Base-by-base conservation (phyloP, 495 filamentous ascomycete species). In the Glarea lozoyensis region DNA sequence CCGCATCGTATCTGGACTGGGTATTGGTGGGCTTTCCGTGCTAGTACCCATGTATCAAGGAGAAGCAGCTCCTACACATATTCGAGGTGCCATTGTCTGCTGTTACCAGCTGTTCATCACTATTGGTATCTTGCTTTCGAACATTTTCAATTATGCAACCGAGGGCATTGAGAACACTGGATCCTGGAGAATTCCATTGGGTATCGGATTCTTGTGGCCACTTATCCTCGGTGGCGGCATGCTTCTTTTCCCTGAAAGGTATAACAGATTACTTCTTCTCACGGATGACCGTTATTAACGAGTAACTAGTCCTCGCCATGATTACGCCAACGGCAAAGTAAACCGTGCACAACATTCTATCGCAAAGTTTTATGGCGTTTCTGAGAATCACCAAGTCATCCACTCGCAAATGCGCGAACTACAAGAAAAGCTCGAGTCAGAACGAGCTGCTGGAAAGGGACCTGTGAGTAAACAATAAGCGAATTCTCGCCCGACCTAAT, bases 31-130 rank as follows among this genome's bases (percentile, higher is more conserved):
- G 42, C 70, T 90, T 16, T 89, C 81, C 13, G 80, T 18, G 3
- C 34, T 30, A 58, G 80, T 94, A 44, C 88, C 82, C n/a, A 66
- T 86, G 1, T 94, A 93, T 66, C 85, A 90, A 61, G 88, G 84
- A 31, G 86, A 90, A 60, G 87, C 83, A 6, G 79, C 84, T 62
- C 71, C 88, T 2, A 83, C 84, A 56, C 89, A 86, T 80, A 84
- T 94, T 48, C 81, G 88, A 57, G 88, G 88, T 58, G 76, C 81
- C 30, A 81, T 93, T 45, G 86, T 93, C 25, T 83, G 86, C 39
- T 76, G 76, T 9, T 94, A 93, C 54, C 88, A 94, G 62, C 71
- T 87, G 35, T 82, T 82, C 37, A 93, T 93, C 61, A 93, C 87
- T 29, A 67, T 92, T 20, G 88, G 88, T 51, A 67, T 93, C n/a